phyloP scores from a whole-genome alignment of 192 early-diverging fungal genomes.

The Coemansia sp. region DNA sequence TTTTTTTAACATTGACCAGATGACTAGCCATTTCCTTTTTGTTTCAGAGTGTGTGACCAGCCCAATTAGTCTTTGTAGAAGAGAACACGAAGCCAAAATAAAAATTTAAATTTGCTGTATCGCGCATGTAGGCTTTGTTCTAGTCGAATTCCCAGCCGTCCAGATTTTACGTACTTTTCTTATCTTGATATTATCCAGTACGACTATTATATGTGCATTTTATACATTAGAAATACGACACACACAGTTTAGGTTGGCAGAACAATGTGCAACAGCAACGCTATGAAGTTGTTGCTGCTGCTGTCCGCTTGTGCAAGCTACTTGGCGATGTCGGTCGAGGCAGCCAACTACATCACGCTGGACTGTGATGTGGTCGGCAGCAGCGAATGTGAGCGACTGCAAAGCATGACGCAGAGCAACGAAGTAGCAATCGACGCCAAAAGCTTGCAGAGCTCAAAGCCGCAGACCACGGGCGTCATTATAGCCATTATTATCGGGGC shows the following conservation, averaged over 20 bases:
- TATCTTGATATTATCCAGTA: neutral
- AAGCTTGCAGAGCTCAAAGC: neutral
- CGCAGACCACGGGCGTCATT: neutral
- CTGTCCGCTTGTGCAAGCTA: neutral
- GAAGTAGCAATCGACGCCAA: neutral
- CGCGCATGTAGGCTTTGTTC: no score
- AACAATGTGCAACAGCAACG: constrained; percentile 1
- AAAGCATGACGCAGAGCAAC: neutral
- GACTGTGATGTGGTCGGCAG: constrained; percentile 1
- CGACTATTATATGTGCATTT: neutral
- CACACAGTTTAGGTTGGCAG: neutral
- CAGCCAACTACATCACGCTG: constrained; percentile 7
- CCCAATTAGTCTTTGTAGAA: neutral
- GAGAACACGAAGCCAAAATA: neutral
- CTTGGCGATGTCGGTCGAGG: neutral
- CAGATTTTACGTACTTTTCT: neutral
- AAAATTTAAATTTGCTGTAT: neutral
- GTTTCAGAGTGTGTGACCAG: neutral
- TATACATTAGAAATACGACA: neutral
- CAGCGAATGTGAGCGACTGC: constrained; percentile 1
- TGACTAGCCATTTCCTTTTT: neutral
- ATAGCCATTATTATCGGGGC: neutral
- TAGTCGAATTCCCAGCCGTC: no score
- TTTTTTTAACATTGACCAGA: neutral
- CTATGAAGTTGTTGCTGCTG: neutral